Evolutionary conservation across 2,329 filamentous ascomycete species (phyloP), one percentile per base, ranked within the genome.

Genomic region (Neobulgaria alba): DNA sequence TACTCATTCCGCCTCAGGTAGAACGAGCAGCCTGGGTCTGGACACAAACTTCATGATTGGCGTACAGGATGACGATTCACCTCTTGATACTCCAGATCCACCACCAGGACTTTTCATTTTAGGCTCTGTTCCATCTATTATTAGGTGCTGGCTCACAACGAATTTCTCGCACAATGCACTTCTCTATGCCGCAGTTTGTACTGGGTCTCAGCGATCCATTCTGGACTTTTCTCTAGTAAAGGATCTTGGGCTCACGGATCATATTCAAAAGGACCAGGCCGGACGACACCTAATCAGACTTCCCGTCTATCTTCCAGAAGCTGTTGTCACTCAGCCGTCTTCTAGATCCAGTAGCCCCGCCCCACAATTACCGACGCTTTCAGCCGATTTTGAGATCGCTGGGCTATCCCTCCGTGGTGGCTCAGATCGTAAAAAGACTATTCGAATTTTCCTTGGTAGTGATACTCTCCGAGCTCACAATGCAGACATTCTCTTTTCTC

Each of bases 111-210:
- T 95, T 43, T 87, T 88, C 59, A 75, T 94, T 38, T 70, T 95
- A 12, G 88, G 90, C 10, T 83, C 89, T 5, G 88, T 94, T 4
- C 92, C 92, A 4, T 86, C 88, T 20, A 95, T 98, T 51, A 85
- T 96, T 42, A 82, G 92, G 46, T 98, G 92, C 67, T 96, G 92
- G 89, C 71, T 96, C 53, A 90, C 85, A 18, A 83, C 81, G 26
- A 82, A 86, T 55, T 96, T 94, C 64, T 90, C 88, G 10, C 90
- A 95, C 58, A 81, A 84, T 50, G 83, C 87, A 8, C 73, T 96
- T 12, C 70, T 95, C 4, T 96, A 96, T 59, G 92, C 89, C 26
- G 89, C 88, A 23, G 72, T 96, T 2, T 96, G 92, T 62, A 90
- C 86, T 2, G 92, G 90, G 2, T 94, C 92, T 4, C 88, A 89